A percentile compares a stretch with the other conserved stretches of the same genome.
Conservation (phyloP, 2,329 filamentous ascomycete genomes). For the Rhynchosporium secalis region DNA sequence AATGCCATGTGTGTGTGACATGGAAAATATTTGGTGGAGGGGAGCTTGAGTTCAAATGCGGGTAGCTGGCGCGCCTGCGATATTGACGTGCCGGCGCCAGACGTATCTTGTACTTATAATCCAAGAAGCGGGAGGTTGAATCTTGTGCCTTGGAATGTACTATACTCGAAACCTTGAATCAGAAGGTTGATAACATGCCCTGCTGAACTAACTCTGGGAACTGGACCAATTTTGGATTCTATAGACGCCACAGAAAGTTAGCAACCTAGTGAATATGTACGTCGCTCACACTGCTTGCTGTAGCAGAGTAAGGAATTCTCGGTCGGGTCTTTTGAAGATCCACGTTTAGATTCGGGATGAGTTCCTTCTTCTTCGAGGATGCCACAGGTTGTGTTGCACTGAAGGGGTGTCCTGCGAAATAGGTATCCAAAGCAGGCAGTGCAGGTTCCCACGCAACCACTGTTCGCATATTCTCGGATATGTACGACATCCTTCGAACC, state of each 20-base stretch:
- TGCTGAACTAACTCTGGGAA: background rate
- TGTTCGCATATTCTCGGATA: constrained; percentile 4
- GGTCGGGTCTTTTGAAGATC: background rate
- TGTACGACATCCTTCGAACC: constrained; percentile 9
- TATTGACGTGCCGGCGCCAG: background rate
- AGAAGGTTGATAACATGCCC: background rate
- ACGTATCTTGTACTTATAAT: background rate
- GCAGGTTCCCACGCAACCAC: background rate
- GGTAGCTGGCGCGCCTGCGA: background rate
- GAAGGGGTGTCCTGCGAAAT: background rate
- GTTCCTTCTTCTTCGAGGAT: background rate
- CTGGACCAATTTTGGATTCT: background rate
- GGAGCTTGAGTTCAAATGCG: background rate
- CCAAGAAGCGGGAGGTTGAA: background rate
- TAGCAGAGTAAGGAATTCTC: background rate
- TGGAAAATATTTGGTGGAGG: background rate
- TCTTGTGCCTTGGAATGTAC: constrained; percentile 4
- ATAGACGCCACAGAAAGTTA: constrained; percentile 6
- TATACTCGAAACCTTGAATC: background rate
- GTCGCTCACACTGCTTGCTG: background rate
- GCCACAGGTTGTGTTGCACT: background rate
- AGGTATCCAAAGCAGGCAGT: background rate
- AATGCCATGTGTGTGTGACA: constrained; percentile 5
- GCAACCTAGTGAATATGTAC: constrained; percentile 5
- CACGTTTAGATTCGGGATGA: background rate